phyloP scores from a whole-genome alignment of 2,329 filamentous ascomycete genomes.

The Macrophomina tecta region DNA sequence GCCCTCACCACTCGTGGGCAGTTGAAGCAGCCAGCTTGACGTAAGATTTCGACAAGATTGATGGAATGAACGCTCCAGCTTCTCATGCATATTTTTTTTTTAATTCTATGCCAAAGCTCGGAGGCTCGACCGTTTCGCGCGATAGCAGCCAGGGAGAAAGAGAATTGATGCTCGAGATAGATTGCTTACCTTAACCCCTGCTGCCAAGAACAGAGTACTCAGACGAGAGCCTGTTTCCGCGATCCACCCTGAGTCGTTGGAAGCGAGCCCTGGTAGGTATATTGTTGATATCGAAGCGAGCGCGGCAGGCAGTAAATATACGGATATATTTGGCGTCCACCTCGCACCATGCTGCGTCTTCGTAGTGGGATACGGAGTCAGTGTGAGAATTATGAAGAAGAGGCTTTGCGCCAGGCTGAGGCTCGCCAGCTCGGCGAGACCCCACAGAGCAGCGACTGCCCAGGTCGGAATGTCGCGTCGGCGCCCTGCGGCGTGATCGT shows the following conservation, averaged over 20 bases:
- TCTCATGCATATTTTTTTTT: too few species aligned
- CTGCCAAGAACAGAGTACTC: conserved; percentile 43
- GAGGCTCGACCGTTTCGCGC: too few species aligned
- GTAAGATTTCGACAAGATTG: too few species aligned
- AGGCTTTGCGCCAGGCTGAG: conserved; percentile 68
- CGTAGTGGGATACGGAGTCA: conserved; percentile 58
- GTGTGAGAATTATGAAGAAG: conserved; percentile 65
- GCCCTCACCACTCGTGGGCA: too few species aligned
- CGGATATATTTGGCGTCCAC: conserved; percentile 40
- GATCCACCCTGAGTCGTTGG: conserved; percentile 33
- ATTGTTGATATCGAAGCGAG: conserved; percentile 53
- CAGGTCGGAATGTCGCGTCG: conserved; percentile 60
- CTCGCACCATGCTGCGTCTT: conserved; percentile 39
- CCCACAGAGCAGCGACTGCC: conserved; percentile 60
- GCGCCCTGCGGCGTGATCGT: conserved; percentile 44
- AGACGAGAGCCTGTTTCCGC: conserved; percentile 34
- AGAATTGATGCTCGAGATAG: neutral
- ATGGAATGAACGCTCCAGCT: too few species aligned
- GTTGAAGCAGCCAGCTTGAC: too few species aligned
- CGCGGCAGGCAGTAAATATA: conserved; percentile 51
- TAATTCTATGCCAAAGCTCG: too few species aligned
- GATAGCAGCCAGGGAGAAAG: neutral
- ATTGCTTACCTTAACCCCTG: conserved; percentile 39
- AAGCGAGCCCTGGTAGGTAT: conserved; percentile 41
- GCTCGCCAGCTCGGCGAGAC: conserved; percentile 64